Percentiles rank a stretch among this genome's conserved stretches.
phyloP scores from a whole-genome alignment of 2,329 filamentous ascomycete species.

The Claviceps paspali region DNA sequence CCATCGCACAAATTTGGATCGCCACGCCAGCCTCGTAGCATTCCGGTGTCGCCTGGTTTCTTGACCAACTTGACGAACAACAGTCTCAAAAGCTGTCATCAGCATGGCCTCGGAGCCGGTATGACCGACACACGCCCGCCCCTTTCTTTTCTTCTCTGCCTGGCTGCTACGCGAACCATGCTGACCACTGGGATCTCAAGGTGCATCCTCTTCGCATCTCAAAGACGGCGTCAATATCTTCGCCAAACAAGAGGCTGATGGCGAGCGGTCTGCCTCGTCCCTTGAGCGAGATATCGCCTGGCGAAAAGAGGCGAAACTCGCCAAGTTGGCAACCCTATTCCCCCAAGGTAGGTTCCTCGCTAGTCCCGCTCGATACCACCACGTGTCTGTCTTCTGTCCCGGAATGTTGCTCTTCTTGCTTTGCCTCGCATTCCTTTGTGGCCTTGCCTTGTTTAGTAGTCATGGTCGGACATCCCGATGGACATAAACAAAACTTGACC shows the following conservation, averaged over 20 bases:
- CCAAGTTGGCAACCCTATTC: conserved; percentile 65
- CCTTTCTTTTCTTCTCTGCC: conserved; percentile 6
- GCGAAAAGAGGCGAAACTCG: conserved; percentile 78
- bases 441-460: conserved; percentile 1
- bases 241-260: conserved; percentile 49
- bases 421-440: background rate
- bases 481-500: background rate
- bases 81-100: conserved; percentile 9
- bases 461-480: background rate
- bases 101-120: conserved; percentile 25
- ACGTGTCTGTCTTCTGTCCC: no score
- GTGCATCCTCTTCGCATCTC: conserved; percentile 68
- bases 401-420: no score
- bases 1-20: conserved; percentile 2
- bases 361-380: background rate
- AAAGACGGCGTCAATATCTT: conserved; percentile 45
- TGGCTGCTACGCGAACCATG: conserved; percentile 1
- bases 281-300: conserved; percentile 76
- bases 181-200: conserved; percentile 24
- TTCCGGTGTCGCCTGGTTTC: conserved; percentile 12
- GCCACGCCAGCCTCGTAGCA: conserved; percentile 12
- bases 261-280: conserved; percentile 50
- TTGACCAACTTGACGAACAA: conserved; percentile 9
- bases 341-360: conserved; percentile 20
- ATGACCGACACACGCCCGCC: no score